Base-by-base conservation (phyloP, 2,329 filamentous ascomycete species). In the Emydomyces testavorans region DNA sequence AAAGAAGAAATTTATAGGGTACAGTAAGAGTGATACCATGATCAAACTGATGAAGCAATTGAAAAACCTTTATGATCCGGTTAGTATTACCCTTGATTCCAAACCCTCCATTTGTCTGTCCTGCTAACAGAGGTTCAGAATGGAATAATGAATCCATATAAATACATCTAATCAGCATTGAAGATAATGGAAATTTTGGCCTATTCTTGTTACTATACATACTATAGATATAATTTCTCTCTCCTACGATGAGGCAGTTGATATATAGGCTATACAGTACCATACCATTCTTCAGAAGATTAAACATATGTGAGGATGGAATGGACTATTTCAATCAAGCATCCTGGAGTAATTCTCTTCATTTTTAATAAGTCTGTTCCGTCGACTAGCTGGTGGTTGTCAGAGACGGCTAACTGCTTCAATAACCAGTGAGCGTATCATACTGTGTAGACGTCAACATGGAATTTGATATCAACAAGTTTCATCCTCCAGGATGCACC, bases 61-160 rank as follows among this genome's bases (percentile, higher is more conserved):
- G 64, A 98, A 98, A 76, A 76, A 82, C 51, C 71, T 94, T 15
- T 98, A 93, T 66, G 92, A 98, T 69, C 92, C 89, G 60, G 88
- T 94, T 70, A 79, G 86, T 64, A 34, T 10, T 50, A 11, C 37
- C 31, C 50, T 8, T 49, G 3, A 6, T 48, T 42, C 49, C 47
- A 8, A 50, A 38, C 48, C 51, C 47, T 48, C 39, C 46, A 36
- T 6, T 4, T 5, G 6, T 36, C 20, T 24, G 13, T 26, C 45
- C 24, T 40, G 52, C 57, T 60, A 55, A 61, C 50, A 15, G 2
- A 7, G 37, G 5, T 50, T 26, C 57, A 94, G 87, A 94, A 94
- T 57, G 89, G 88, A 40, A 96, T 96, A 67, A 93, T 96, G 87
- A 96, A 95, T 69, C 90, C 90, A 0, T 96, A 96, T 74, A 96